Evolutionary conservation across 495 filamentous ascomycete genomes (phyloP).

Genomic region (Pseudevernia furfuracea): DNA sequence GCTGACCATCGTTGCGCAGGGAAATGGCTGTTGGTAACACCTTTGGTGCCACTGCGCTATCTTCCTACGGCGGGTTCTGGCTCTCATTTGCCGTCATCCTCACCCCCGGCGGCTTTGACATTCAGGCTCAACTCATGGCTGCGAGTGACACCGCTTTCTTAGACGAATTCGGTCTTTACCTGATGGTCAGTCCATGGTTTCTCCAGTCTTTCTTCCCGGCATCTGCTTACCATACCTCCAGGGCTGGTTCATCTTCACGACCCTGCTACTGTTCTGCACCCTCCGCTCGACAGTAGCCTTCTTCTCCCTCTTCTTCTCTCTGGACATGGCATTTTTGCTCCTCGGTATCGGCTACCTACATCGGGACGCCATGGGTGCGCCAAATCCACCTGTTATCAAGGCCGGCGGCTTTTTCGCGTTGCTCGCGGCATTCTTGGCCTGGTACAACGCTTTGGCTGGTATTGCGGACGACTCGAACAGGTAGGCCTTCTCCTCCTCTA

Average conservation of each 20-base stretch:
- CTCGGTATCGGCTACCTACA: conserved; percentile 68
- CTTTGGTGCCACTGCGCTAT: conserved; percentile 93
- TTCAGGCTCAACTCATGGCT: conserved; percentile 36
- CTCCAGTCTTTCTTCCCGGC: neutral
- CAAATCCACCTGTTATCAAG: conserved; percentile 52
- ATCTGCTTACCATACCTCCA: conserved; percentile 20
- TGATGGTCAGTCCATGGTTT: conserved; percentile 49
- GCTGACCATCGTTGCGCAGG: conserved; percentile 42
- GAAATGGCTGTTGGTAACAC: conserved; percentile 98
- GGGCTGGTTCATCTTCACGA: conserved; percentile 98
- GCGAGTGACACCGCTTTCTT: conserved; percentile 39
- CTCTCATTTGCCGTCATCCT: conserved; percentile 81
- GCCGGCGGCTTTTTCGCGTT: conserved; percentile 85
- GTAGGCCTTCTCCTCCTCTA: conserved; percentile 34
- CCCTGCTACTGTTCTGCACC: conserved; percentile 78
- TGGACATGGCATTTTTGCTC: conserved; percentile 86
- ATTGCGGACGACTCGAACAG: conserved; percentile 75
- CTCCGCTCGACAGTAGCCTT: conserved; percentile 91
- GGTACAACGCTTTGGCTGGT: conserved; percentile 97
- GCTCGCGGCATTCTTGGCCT: conserved; percentile 81
- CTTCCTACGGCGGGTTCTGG: conserved; percentile 98
- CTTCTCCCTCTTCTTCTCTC: conserved; percentile 89
- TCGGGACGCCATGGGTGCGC: conserved; percentile 33
- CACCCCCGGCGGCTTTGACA: conserved; percentile 68
- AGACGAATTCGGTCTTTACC: conserved; percentile 74